Conservation (phyloP, 2,329 filamentous ascomycete genomes). For the Hymenotorrendiella dingleyae region DNA sequence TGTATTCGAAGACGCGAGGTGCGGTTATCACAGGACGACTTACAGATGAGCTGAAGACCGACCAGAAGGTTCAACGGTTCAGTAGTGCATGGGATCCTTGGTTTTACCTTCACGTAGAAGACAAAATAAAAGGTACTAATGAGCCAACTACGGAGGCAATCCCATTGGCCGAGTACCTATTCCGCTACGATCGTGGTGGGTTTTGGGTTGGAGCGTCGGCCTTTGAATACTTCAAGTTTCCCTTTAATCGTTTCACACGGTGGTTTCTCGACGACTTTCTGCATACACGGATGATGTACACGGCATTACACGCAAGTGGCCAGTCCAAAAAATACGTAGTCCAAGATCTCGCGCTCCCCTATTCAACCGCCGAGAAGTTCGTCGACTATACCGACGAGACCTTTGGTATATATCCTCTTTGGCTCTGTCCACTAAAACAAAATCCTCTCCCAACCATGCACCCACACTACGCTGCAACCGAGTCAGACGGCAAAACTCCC, state of each 20-base stretch:
- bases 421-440: constrained; percentile 49
- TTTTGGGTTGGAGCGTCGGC: constrained; percentile 57
- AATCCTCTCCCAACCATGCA: constrained; percentile 29
- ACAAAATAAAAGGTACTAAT: constrained; percentile 19
- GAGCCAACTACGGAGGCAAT: constrained; percentile 33
- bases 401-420: constrained; percentile 47
- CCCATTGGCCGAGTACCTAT: constrained; percentile 46
- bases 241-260: constrained; percentile 54
- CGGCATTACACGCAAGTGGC: constrained; percentile 53
- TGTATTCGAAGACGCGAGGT: constrained; percentile 41
- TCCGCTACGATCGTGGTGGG: constrained; percentile 55
- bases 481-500: constrained; percentile 25
- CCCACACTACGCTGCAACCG: constrained; percentile 22
- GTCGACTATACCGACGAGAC: constrained; percentile 43
- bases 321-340: constrained; percentile 52
- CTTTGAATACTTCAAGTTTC: constrained; percentile 54
- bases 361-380: constrained; percentile 44
- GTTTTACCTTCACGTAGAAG: constrained; percentile 58
- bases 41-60: constrained; percentile 31
- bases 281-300: constrained; percentile 56
- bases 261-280: constrained; percentile 55
- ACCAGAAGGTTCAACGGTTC: constrained; percentile 36
- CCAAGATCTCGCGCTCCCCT: constrained; percentile 57
- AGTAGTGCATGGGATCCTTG: constrained; percentile 51
- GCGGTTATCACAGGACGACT: constrained; percentile 50